Conservation (phyloP, 2,329 filamentous ascomycete genomes). For the Penicillium sp. region DNA sequence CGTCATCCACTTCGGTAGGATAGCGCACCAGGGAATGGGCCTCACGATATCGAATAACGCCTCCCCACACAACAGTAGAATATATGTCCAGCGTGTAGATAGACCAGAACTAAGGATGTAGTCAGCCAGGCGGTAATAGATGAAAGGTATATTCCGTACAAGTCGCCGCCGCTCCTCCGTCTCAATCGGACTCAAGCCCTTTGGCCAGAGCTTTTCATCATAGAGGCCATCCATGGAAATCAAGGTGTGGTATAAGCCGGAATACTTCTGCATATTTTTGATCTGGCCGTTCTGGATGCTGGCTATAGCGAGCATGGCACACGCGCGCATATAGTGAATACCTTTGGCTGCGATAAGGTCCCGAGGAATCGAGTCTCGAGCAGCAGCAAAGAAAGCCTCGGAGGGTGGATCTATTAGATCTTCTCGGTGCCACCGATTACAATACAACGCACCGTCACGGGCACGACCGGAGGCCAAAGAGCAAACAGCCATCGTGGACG, state of each 20-base stretch:
- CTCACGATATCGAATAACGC: conserved; percentile 52
- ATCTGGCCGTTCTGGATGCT: conserved; percentile 58
- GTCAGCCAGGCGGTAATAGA: conserved; percentile 6
- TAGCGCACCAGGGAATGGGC: conserved; percentile 53
- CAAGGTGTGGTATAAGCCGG: conserved; percentile 57
- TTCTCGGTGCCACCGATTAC: conserved; percentile 36
- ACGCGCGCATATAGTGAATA: conserved; percentile 50
- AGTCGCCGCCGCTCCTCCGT: conserved; percentile 54
- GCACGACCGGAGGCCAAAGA: conserved; percentile 54
- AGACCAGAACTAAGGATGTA: conserved; percentile 55
- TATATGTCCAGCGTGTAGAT: conserved; percentile 63
- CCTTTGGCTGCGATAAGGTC: conserved; percentile 38
- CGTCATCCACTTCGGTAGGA: conserved; percentile 55
- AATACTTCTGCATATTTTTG: conserved; percentile 54
- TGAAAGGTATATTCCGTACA: conserved; percentile 35
- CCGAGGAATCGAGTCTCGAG: conserved; percentile 44
- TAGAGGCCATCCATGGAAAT: conserved; percentile 55
- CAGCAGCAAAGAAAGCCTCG: conserved; percentile 52
- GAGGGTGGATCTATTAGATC: conserved; percentile 40
- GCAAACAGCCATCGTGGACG: conserved; percentile 57
- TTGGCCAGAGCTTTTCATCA: conserved; percentile 59
- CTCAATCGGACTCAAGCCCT: conserved; percentile 50
- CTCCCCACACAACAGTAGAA: conserved; percentile 57
- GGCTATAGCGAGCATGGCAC: conserved; percentile 55
- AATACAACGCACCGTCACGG: conserved; percentile 54